Evolutionary conservation across 2,329 filamentous ascomycete genomes (phyloP).

Genomic region (Beauveria rudraprayagi): DNA sequence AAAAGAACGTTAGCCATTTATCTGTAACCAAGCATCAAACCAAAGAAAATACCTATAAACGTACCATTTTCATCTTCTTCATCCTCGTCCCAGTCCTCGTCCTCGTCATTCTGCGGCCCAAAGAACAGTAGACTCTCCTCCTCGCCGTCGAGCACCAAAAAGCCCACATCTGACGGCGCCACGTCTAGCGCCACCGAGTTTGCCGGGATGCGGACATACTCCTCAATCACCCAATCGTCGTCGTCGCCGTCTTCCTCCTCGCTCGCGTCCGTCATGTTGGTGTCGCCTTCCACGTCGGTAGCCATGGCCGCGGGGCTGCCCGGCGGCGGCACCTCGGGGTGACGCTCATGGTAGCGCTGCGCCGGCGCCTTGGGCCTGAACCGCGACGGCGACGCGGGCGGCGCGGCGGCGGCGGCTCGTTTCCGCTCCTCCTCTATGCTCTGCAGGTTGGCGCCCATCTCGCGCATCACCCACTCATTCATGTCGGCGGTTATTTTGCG

Average conservation of each 20-base stretch:
- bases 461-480: constrained; percentile 50
- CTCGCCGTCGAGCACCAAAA: constrained; percentile 49
- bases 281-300: constrained; percentile 22
- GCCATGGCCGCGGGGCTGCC: neutral
- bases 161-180: constrained; percentile 42
- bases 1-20: constrained; percentile 1
- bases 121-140: constrained; percentile 55
- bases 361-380: constrained; percentile 50
- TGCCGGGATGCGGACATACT: constrained; percentile 53
- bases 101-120: constrained; percentile 50
- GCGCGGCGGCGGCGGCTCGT: neutral
- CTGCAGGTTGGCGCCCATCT: constrained; percentile 47
- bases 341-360: constrained; percentile 47
- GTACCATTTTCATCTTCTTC: constrained; percentile 60
- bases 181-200: constrained; percentile 40
- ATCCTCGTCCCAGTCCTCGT: constrained; percentile 49
- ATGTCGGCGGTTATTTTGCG: constrained; percentile 45
- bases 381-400: constrained; percentile 11
- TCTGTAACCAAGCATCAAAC: neutral
- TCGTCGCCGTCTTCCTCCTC: constrained; percentile 39
- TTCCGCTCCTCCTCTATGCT: constrained; percentile 35
- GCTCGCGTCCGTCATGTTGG: constrained; percentile 31
- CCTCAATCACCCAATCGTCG: constrained; percentile 55
- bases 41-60: constrained; percentile 11
- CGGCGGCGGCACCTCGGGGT: constrained; percentile 32